phyloP scores from a whole-genome alignment of 2,329 filamentous ascomycete genomes.

The Geosmithia flava region DNA sequence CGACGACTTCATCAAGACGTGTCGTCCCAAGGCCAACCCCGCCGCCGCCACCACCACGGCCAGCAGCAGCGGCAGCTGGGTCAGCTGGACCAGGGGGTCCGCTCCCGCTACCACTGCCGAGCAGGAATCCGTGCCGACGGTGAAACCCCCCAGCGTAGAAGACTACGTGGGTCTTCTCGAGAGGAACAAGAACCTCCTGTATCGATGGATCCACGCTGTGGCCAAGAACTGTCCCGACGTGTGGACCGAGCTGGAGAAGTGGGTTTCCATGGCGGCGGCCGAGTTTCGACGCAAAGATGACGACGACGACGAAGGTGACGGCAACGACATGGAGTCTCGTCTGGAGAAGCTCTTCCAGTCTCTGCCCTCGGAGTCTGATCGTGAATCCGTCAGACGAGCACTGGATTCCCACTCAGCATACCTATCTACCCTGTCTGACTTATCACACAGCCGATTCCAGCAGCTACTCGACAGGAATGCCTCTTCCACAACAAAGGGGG shows the following conservation, averaged over 20 bases:
- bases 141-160: constrained; percentile 46
- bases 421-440: constrained; percentile 37
- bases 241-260: constrained; percentile 45
- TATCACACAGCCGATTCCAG: constrained; percentile 43
- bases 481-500: neutral
- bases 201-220: constrained; percentile 61
- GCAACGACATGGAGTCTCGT: constrained; percentile 19
- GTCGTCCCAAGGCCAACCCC: constrained; percentile 26
- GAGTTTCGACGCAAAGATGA: constrained; percentile 32
- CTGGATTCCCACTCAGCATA: constrained; percentile 40
- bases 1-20: constrained; percentile 54
- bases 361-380: constrained; percentile 31
- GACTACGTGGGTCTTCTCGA: constrained; percentile 59
- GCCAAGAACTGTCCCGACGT: constrained; percentile 56
- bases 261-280: constrained; percentile 43
- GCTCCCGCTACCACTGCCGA: neutral
- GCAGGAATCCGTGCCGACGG: neutral
- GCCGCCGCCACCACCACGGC: neutral
- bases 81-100: constrained; percentile 9
- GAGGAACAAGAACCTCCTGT: constrained; percentile 49
- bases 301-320: constrained; percentile 5
- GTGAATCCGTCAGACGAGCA: constrained; percentile 29
- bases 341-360: constrained; percentile 28
- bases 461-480: constrained; percentile 33
- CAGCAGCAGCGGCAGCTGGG: constrained; percentile 8